Conservation (phyloP, 2,329 filamentous ascomycete genomes). For the Penicillium polonicum region DNA sequence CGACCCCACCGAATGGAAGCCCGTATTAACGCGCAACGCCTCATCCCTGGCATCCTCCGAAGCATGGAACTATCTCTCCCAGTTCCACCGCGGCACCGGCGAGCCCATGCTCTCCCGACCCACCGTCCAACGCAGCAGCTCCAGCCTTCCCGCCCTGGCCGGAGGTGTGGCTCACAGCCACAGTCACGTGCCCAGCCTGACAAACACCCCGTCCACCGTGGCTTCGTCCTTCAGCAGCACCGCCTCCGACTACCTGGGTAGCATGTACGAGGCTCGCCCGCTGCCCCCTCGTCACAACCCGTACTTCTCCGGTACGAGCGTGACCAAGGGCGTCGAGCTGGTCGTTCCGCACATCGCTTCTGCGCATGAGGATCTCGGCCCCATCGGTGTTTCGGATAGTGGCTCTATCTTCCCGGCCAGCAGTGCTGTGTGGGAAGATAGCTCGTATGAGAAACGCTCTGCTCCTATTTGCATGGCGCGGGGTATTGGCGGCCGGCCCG, state of each 20-base stretch:
- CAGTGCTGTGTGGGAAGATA: constrained; percentile 30
- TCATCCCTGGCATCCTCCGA: constrained; percentile 37
- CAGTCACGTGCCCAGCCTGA: constrained; percentile 33
- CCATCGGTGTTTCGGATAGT: constrained; percentile 21
- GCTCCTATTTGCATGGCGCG: constrained; percentile 14
- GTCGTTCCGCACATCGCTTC: constrained; percentile 41
- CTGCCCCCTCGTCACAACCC: constrained; percentile 44
- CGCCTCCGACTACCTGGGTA: constrained; percentile 34
- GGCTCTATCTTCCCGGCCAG: constrained; percentile 33
- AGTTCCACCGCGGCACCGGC: constrained; percentile 39
- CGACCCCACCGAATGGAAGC: constrained; percentile 53
- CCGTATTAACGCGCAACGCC: constrained; percentile 35
- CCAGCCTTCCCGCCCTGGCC: constrained; percentile 35
- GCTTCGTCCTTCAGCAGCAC: constrained; percentile 42
- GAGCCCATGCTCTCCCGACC: constrained; percentile 21
- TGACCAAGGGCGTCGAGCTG: constrained; percentile 39
- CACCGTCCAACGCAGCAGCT: constrained; percentile 28
- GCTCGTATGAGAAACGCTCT: constrained; percentile 12
- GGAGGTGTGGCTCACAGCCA: constrained; percentile 17
- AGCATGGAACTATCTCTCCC: constrained; percentile 46
- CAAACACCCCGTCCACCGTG: constrained; percentile 39
- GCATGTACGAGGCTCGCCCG: constrained; percentile 32
- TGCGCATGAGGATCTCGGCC: constrained; percentile 14
- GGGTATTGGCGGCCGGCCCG: constrained; percentile 3
- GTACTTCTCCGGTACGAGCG: constrained; percentile 34